Base-by-base conservation (phyloP, 192 early-diverging fungal genomes). In the Diversispora epigaea region DNA sequence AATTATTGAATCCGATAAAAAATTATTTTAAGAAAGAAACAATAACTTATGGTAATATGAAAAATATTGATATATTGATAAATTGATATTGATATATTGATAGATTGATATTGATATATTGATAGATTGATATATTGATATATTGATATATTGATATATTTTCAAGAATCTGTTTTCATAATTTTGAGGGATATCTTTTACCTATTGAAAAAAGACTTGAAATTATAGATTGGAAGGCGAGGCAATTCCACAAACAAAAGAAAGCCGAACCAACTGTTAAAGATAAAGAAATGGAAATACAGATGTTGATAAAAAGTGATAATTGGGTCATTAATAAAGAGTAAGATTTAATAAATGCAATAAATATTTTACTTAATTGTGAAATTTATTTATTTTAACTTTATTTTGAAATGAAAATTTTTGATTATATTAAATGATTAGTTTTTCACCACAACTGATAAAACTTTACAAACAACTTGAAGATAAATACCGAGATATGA, bases 321-420 rank as follows among this genome's bases (percentile, higher is more conserved):
- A 84, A 82, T 73, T 87, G 88, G 25, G 85, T 85, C 68, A 79
- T 91, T 4, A 82, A 84, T 22, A 73, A 61, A 73, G 44, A 58
- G 71, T 73, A 66, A n/a, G 52, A 74, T 58, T 58, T 73, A 32
- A 32, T 32, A 32, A 32, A 32, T 32, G 2, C 25, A 32, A 32
- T 32, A 32, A 32, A 32, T 32, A 32, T 32, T n/a, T 32, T 32
- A 32, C 25, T n/a, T n/a, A n/a, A n/a, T n/a, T n/a, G 25, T 32
- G 25, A 32, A 32, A 32, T 32, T 2, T 32, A 32, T 32, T 32
- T 32, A 32, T 32, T 32, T 32, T 32, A 32, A 32, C 25, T 32
- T 32, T 32, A 32, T 32, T 32, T 32, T 32, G n/a, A n/a, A n/a
- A n/a, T 32, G 25, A 32, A 1, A 32, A n/a, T n/a, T 32, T 32